Evolutionary conservation across 1,284 basidiomycete genomes (phyloP), one percentile per base, ranked within the genome.

Genomic region (Naganishia sp.): DNA sequence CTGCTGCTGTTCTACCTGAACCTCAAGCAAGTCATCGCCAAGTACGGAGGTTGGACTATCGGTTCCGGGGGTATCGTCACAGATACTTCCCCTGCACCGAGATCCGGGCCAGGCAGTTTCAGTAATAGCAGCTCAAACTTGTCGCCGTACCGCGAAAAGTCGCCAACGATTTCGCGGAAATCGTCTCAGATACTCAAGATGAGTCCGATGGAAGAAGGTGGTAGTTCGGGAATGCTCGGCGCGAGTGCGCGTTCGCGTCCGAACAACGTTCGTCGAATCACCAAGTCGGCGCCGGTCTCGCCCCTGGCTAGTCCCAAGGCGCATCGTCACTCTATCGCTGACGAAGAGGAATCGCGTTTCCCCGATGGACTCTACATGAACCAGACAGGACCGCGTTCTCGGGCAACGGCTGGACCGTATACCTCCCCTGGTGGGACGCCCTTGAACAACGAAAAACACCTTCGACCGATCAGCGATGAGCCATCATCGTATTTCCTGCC

Each of bases 1-100:
- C 43, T 76, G 2, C 72, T 75, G 62, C 72, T 82, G 28, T 67
- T 83, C 52, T 67, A 70, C 28, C 72, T 76, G 50, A 80, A 80
- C 69, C 67, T 77, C 42, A 72, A 76, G 5, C 46, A 68, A 0
- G 75, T 77, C 4, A 76, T 68, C 28, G 25, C 60, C 39, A 57
- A 60, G 10, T 50, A 55, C n/a, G 67, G 67, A 32, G 65, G 61
- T 5, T 63, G 67, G 61, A 58, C 47, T 9, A 9, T 73, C 71
- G n/a, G 46, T 9, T 6, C 47, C 9, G 45, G 55, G 25, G 49
- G 47, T 9, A 52, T 39, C 28, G 49, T 32, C 18, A 28, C 35
- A 7, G 47, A 65, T n/a, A 28, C 23, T 18, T 65, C 64, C 1
- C 55, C 56, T n/a, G 61, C 57, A 18, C 57, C 65, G 25, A 25